phyloP scores from a whole-genome alignment of 768 basidiomycete species.

The Pleurotus ostreatus region DNA sequence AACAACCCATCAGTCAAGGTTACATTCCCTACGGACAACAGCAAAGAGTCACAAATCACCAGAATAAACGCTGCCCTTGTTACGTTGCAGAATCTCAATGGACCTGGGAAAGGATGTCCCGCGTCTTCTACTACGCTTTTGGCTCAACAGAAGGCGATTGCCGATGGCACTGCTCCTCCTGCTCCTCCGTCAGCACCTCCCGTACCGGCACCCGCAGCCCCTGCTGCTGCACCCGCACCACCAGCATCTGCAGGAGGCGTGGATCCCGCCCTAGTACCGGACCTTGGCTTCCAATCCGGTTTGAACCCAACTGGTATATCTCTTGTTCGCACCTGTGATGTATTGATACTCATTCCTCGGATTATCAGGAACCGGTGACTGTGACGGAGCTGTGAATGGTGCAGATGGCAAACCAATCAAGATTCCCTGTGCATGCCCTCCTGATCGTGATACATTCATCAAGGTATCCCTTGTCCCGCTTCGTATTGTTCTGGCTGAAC shows the following conservation, averaged over 20 bases:
- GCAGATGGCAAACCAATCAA: slow-evolving; percentile 48
- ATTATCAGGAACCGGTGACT: slow-evolving; percentile 33
- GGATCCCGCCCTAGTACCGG: slow-evolving; percentile 46
- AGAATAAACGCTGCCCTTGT: slow-evolving; percentile 58
- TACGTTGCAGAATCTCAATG: slow-evolving; percentile 69
- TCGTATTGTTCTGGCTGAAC: background rate
- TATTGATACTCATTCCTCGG: slow-evolving; percentile 19
- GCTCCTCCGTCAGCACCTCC: no score
- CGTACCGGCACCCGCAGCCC: slow-evolving; percentile 11
- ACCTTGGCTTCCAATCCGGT: slow-evolving; percentile 54
- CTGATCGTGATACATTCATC: slow-evolving; percentile 48
- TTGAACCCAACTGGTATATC: slow-evolving; percentile 53
- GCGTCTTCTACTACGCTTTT: slow-evolving; percentile 54
- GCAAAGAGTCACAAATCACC: slow-evolving; percentile 46
- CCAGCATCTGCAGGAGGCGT: slow-evolving; percentile 29
- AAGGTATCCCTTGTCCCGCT: slow-evolving; percentile 26
- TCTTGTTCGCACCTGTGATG: background rate
- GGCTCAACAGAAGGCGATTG: slow-evolving; percentile 29
- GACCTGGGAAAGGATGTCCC: slow-evolving; percentile 68
- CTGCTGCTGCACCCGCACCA: slow-evolving; percentile 19
- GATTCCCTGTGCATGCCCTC: slow-evolving; percentile 66
- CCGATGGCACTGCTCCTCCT: slow-evolving; percentile 19
- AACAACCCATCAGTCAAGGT: slow-evolving; percentile 55
- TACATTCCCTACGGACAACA: slow-evolving; percentile 61
- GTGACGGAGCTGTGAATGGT: slow-evolving; percentile 59